phyloP scores from a whole-genome alignment of 352 stramenopile species.

The Pythium rhizo-oryzae region DNA sequence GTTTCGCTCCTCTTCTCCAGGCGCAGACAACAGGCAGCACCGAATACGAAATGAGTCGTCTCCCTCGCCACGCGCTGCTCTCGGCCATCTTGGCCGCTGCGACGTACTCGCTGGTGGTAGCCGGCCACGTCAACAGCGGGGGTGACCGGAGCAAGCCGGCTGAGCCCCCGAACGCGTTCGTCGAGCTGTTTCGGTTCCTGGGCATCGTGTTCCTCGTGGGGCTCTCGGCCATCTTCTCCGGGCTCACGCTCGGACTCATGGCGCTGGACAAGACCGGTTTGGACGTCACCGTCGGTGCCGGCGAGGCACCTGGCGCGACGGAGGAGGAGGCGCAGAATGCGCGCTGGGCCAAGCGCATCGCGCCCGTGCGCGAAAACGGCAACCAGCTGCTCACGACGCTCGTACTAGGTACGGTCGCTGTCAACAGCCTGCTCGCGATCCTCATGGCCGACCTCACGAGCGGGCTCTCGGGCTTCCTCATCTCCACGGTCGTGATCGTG shows the following conservation, averaged over 20 bases:
- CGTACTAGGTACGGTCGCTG: constrained; percentile 96
- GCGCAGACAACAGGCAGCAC: neutral
- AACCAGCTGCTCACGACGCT: constrained; percentile 98
- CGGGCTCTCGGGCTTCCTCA: constrained; percentile 92
- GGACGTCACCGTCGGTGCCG: constrained; percentile 93
- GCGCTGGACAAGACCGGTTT: constrained; percentile 96
- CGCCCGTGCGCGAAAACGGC: constrained; percentile 90
- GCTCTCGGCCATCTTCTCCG: constrained; percentile 94
- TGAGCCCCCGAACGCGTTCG: constrained; percentile 1
- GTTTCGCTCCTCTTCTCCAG: neutral
- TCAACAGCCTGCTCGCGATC: constrained; percentile 98
- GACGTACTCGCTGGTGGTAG: neutral
- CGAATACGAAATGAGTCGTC: neutral
- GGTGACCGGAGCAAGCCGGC: neutral
- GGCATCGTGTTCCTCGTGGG: constrained; percentile 63
- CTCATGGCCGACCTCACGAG: constrained; percentile 93
- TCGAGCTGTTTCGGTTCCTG: constrained; percentile 45
- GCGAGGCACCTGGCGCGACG: constrained; percentile 76
- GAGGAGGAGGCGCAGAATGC: constrained; percentile 61
- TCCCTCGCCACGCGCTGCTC: neutral
- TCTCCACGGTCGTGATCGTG: constrained; percentile 95
- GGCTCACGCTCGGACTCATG: constrained; percentile 97
- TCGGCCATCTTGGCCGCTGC: neutral
- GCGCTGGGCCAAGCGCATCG: constrained; percentile 66
- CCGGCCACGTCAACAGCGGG: neutral